Evolutionary conservation across 2,329 filamentous ascomycete genomes (phyloP), one percentile per base, ranked within the genome.

Genomic region (Aureobasidium sp.): DNA sequence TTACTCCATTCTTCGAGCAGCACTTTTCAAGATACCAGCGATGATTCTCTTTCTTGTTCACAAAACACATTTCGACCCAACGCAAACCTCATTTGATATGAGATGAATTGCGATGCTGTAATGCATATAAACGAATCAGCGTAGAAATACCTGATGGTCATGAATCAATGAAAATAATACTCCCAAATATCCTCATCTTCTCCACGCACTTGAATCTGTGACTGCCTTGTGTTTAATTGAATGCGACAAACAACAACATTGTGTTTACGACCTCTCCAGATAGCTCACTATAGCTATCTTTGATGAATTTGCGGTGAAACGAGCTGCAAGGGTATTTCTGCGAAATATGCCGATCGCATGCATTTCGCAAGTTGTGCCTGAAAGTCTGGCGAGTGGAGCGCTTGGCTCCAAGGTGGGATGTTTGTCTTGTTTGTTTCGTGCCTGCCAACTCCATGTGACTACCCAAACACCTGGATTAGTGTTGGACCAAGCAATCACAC

Each of bases 141-240:
- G 59, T 62, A 62, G 48, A 56, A 48, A 62, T 62, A 62, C 51
- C 60, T 62, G 60, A 62, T 62, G 32, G 50, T 62, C 51, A 62
- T 50, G 60, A 62, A 55, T 62, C 23, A 32, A 62, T 20, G 42
- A 48, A 34, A 56, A 55, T 57, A 62, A 62, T 55, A 62, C 29
- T 48, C 29, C 37, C 36, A 55, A 62, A 32, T 26, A 55, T 26
- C 13, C 32, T 42, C 23, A 10, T 13, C 37, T 42, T 55, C 23
- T 9, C 5, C 17, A 26, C 34, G 20, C 50, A n/a, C 8, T 53
- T 23, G 20, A 53, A 8, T 9, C 5, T 39, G 36, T 48, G 42
- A 59, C 17, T 48, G 23, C 13, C 42, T 7, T 15, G 23, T 48
- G 13, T 48, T 9, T 17, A 47, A 7, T 29, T 9, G 41, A 29